Evolutionary conservation across 108 stramenopile genomes (phyloP).

Genomic region (Schizochytrium sp.): DNA sequence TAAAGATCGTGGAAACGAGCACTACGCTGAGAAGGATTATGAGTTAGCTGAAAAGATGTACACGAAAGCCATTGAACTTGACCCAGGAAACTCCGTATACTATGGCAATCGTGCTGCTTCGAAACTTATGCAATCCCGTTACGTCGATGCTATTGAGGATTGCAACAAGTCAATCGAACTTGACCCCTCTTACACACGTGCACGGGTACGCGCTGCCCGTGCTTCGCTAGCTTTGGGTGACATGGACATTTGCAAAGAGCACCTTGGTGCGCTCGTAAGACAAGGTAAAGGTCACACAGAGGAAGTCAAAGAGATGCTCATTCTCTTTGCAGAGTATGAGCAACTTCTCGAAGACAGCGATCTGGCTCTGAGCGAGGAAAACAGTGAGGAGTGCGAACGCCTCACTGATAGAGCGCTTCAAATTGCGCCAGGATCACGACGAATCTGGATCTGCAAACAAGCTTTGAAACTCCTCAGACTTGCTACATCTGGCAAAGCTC

Average conservation of each 20-base stretch:
- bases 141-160: slow-evolving; percentile 9
- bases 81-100: slow-evolving; percentile 17
- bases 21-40: slow-evolving; percentile 46
- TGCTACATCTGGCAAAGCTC: background rate
- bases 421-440: slow-evolving; percentile 37
- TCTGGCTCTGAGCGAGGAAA: background rate
- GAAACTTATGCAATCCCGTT: background rate
- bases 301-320: slow-evolving; percentile 27
- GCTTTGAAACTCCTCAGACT: background rate
- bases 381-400: slow-evolving; percentile 5
- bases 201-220: slow-evolving; percentile 2
- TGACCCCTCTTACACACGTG: slow-evolving; percentile 6
- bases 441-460: background rate
- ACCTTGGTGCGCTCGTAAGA: background rate
- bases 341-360: slow-evolving; percentile 26
- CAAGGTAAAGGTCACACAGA: slow-evolving; percentile 37
- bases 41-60: background rate
- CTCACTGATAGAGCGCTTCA: slow-evolving; percentile 25
- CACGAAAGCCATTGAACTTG: slow-evolving; percentile 45
- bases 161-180: slow-evolving; percentile 32
- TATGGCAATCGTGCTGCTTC: slow-evolving; percentile 50
- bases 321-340: slow-evolving; percentile 11
- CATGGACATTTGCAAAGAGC: slow-evolving; percentile 21
- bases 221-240: slow-evolving; percentile 8
- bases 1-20: slow-evolving; percentile 46